Base-by-base conservation (phyloP, 148 eudicot genomes). In the Nepenthes mirabilis region DNA sequence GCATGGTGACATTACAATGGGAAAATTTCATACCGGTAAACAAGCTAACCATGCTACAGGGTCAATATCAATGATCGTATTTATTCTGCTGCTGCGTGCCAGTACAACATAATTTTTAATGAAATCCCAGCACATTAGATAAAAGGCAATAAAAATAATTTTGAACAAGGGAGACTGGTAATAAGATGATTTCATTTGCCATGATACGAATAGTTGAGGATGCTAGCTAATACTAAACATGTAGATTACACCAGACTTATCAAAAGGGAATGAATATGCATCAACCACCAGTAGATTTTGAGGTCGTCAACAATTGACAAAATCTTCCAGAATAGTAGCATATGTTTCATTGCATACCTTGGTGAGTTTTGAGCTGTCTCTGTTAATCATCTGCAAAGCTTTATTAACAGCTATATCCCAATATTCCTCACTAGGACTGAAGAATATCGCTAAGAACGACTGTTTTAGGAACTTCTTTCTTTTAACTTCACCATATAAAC, bases 41-140 rank as follows among this genome's bases (percentile, higher is more conserved):
- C 80, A 74, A 66, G 88, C 81, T 62, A 94, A 65, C 99, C 91
- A 94, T 56, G 78, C 73, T 68, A 89, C 71, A 36, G 99, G 97
- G 65, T 94, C 86, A 47, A 94, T 81, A 62, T 84, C 90, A 49
- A 74, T 69, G 1, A 80, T 48, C 9, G 99, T 82, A 58, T 75
- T 57, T 43, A 94, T 81, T 70, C 82, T 79, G 82, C 84, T 94
- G 73, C 99, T 84, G 62, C 99, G 99, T 55, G 99, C 99, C 76
- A 94, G 95, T 60, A 94, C 99, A 73, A 82, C 97, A 97, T 93
- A 72, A 59, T 34, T 59, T 64, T 58, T 48, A 52, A 69, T 34
- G 33, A 56, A 56, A 54, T 47, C 37, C 9, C 36, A 34, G 23
- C 2, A 33, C 8, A 6, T 36, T 34, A 40, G 45, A 10, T 7